A percentile compares a stretch with the other conserved stretches of the same genome.
These are phyloP conservation scores for Allomyces macrogynus DNA, from an alignment of 192 early-diverging fungal genomes.

Conservation along the genomic window DNA sequence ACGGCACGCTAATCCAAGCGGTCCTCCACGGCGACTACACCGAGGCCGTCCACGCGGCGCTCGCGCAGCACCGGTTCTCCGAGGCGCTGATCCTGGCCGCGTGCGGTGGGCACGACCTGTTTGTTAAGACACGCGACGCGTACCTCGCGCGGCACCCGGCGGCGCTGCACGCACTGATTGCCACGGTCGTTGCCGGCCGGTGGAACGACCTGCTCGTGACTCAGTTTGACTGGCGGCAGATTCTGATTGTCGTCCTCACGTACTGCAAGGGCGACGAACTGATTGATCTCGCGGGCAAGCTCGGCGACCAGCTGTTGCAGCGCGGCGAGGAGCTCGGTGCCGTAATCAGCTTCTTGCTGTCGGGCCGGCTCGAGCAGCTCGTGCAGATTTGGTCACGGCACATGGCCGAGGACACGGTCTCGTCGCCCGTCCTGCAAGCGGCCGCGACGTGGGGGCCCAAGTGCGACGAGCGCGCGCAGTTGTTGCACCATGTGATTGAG, in stretches of 20 bases:
- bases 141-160: constrained; percentile 59
- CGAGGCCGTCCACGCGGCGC: constrained; percentile 69
- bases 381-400: constrained; percentile 54
- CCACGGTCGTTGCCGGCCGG: constrained; percentile 61
- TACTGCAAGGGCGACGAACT: constrained; percentile 76
- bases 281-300: constrained; percentile 37
- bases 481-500: constrained; percentile 64
- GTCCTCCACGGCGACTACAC: constrained; percentile 84
- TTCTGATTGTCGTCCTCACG: constrained; percentile 81
- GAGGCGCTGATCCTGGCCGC: constrained; percentile 78
- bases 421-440: not conserved
- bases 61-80: constrained; percentile 57
- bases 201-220: constrained; percentile 58
- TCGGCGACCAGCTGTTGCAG: constrained; percentile 33
- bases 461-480: constrained; percentile 24
- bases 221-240: constrained; percentile 72
- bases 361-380: constrained; percentile 66
- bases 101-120: constrained; percentile 57
- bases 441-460: constrained; percentile 1
- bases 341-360: constrained; percentile 60
- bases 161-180: constrained; percentile 68
- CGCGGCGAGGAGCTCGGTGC: constrained; percentile 26
- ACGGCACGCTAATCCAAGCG: constrained; percentile 57
- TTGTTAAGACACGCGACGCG: constrained; percentile 50
- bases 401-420: constrained; percentile 1